These are phyloP conservation scores for Mucor velutinosus DNA, from an alignment of 371 early-diverging fungal genomes.

Conservation along the genomic window DNA sequence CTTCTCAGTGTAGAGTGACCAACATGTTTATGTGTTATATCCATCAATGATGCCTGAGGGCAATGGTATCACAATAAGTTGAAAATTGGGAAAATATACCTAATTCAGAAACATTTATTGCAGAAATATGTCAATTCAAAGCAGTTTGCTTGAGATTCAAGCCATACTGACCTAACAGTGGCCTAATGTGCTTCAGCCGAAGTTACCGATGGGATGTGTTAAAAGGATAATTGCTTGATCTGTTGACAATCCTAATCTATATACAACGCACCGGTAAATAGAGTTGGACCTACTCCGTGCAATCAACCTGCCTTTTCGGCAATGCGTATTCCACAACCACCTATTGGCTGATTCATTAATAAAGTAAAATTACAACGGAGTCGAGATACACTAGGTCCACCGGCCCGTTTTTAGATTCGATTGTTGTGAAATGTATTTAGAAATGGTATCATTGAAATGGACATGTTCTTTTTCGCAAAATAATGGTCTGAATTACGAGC, in stretches of 20 bases:
- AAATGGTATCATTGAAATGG: neutral
- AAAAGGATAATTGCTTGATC: neutral
- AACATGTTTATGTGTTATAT: neutral
- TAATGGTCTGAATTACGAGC: neutral
- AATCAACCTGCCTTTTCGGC: neutral
- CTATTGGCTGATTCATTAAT: slow-evolving; percentile 1
- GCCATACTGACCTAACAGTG: neutral
- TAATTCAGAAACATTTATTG: neutral
- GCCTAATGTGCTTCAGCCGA: neutral
- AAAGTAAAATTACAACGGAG: neutral
- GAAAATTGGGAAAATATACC: neutral
- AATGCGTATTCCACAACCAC: neutral
- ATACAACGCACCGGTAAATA: neutral
- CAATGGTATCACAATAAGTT: neutral
- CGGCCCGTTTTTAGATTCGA: neutral
- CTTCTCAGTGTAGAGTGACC: neutral
- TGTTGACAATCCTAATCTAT: neutral
- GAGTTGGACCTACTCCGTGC: neutral
- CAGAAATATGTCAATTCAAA: neutral
- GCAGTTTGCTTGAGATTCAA: neutral
- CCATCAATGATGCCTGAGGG: neutral
- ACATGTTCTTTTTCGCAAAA: neutral
- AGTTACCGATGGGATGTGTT: neutral
- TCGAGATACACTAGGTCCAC: neutral
- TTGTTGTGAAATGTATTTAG: neutral